Base-by-base conservation (phyloP, 495 filamentous ascomycete species). In the Trichoderma parareesei region DNA sequence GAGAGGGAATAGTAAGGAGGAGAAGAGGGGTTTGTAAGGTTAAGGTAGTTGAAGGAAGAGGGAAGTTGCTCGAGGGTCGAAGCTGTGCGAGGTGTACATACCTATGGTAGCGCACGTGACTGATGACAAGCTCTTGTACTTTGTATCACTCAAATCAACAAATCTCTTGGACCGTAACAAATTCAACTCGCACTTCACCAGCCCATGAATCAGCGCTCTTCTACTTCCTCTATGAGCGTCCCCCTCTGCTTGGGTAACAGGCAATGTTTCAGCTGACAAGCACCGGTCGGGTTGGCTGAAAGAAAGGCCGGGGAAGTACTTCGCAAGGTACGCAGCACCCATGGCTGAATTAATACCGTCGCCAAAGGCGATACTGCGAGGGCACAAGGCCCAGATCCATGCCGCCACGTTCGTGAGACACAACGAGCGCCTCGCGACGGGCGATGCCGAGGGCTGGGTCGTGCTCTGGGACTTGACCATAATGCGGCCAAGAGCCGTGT, bases 361-460 rank as follows among this genome's bases (percentile, higher is more conserved):
- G 68, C 93, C 93, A 60, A 81, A 84, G 61, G 93, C 94, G 71
- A 86, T 98, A 60, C 84, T 98, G 41, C 89, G 94, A 68, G 94
- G 94, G 63, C 94, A 98, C 76, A 80, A 83, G 38, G 77, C 90
- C 2, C 87, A 90, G 64, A 88, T 98, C 62, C 93, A 98, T 72
- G 83, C 85, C 16, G 76, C 94, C 37, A 74, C 84, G 63, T 90
- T 98, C 72, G 82, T 90, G 67, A 83, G 82, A 57, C 69, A 76
- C 61, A 96, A 96, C 69, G 79, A 85, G 60, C 87, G 90, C 10
- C 87, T 98, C 1, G 71, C 93, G 38, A 93, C 92, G 6, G 94
- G 88, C 18, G 94, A 98, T 75, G 89, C 91, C 4, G 89, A 96
- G 61, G 94, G 94, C 68, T 97, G 90, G 83, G 78, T 96, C 42